Evolutionary conservation across 2,329 filamentous ascomycete species (phyloP), one percentile per base, ranked within the genome.

Genomic region (Claviceps quebecensis): DNA sequence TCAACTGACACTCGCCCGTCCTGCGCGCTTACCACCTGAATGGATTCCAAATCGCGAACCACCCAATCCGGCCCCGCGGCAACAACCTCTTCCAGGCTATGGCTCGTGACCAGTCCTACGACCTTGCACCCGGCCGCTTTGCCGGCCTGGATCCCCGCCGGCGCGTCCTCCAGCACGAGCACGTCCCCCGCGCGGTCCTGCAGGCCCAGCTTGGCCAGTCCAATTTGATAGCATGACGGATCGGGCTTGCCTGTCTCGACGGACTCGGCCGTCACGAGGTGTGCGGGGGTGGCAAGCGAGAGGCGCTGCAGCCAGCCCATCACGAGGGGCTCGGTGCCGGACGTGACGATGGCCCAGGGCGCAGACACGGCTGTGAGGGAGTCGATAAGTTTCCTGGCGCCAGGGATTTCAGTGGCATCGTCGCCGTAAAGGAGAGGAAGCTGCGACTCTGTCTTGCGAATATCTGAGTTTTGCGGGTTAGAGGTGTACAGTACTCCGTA

Each of bases 271-370:
- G 84, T 82, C 55, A 91, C 77, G 48, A 90, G 72, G 59, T 81
- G 74, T 56, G 77, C 70, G 1, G 86, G 86, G 40, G 69, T 70
- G 14, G 84, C 78, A 50, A 91, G 76, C 39, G 74, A 68, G 53
- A 89, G 73, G 36, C 81, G 78, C 39, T 75, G 69, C 45, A 90
- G 75, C 86, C 86, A 91, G 56, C 86, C 86, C 47, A 71, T 72
- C 6, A 89, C 78, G 11, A 91, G 76, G 55, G 72, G 80, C 49
- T 70, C 64, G 2, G 84, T 87, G 43, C 85, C 86, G 1, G 84
- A 88, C 0, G 81, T 85, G 53, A 90, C 90, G 59, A 97, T 94
- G 48, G 87, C 86, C 93, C 91, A 97, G 51, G 82, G 83, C 3
- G 78, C 79, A 43, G 71, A 67, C 49, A 71, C 71, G 39, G 73